phyloP scores from a whole-genome alignment of 306 rosid genomes.

The Spatholobus suberectus region DNA sequence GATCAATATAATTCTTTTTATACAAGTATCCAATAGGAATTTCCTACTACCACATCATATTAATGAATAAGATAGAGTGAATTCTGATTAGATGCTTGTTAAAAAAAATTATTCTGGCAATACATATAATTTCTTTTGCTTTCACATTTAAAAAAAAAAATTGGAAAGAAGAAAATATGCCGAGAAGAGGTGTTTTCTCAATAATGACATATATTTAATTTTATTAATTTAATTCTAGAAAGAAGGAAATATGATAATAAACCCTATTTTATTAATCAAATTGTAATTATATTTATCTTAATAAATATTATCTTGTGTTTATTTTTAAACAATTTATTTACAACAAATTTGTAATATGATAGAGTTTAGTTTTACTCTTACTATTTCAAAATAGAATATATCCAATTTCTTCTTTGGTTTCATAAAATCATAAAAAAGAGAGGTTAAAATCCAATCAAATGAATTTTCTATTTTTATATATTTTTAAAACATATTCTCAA shows the following conservation, averaged over 20 bases:
- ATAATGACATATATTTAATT: neutral
- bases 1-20: too few relatives aligned
- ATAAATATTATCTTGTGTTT: neutral
- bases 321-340: neutral
- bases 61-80: neutral
- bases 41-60: neutral
- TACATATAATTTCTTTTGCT: too few relatives aligned
- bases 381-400: neutral
- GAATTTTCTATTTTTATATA: neutral
- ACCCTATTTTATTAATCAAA: neutral
- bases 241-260: neutral
- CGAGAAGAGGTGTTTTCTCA: neutral
- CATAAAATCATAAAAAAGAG: neutral
- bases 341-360: neutral
- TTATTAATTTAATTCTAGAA: neutral
- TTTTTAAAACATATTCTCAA: too few relatives aligned
- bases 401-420: neutral
- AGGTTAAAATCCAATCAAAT: neutral
- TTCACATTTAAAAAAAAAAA: too few relatives aligned
- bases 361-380: neutral
- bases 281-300: neutral
- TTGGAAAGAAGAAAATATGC: neutral
- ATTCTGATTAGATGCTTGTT: too few relatives aligned
- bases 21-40: neutral
- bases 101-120: too few relatives aligned